Evolutionary conservation across 2,329 filamentous ascomycete species (phyloP), one percentile per base, ranked within the genome.

Genomic region (Atkinsonella texensis): DNA sequence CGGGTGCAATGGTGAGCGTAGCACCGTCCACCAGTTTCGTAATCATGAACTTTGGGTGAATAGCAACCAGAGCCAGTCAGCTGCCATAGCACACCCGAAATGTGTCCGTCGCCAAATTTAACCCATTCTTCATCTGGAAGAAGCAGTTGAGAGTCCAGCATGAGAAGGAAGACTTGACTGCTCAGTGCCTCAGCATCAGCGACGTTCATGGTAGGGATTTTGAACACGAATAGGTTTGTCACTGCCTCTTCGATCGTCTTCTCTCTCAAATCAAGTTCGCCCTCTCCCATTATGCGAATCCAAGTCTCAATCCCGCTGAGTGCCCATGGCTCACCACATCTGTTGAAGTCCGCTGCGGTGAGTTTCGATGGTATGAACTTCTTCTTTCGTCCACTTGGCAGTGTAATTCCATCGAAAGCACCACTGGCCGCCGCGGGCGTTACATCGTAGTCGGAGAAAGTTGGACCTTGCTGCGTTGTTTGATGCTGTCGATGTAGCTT

Each of bases 141-240:
- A 33, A 98, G 71, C 11, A 89, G 87, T 40, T 83, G 84, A 9
- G 84, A 81, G 23, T 80, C 76, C 57, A 91, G 79, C 87, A 98
- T 93, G 46, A 84, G 80, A 51, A 81, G 74, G 2, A 95, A 83
- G 0, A 95, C 87, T 41, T 81, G 81, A 53, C 80, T 79, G 55
- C 87, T 88, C 49, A 98, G 74, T 1, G 84, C 85, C 65, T 98
- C 93, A 0, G 93, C 93, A 72, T 98, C 94, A 6, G 91, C 90
- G 42, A 93, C 91, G 60, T 98, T 97, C 89, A 98, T 96, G 0
- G 89, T 98, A 0, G 93, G 90, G 0, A 98, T 89, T 67, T 96
- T 97, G 68, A 87, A 80, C 1, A 88, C 95, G 65, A 98, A 97
- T 7, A 98, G 74, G 32, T 84, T 86, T 42, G 95, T 83, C 42